Conservation (phyloP, 352 stramenopile species). For the Pythium rishiriense region DNA sequence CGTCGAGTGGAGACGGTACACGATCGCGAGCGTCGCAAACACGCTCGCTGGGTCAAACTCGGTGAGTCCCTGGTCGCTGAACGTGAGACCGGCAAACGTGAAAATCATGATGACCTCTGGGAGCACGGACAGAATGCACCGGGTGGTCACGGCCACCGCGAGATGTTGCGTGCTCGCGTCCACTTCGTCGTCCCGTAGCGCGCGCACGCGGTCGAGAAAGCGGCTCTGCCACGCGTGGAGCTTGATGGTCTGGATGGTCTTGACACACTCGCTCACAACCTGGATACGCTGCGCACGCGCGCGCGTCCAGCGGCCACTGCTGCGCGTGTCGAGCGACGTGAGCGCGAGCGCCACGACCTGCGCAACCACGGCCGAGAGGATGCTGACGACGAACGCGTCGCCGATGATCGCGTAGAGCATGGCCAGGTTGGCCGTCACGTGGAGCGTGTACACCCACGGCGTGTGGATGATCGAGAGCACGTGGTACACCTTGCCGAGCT, state of each 20-base stretch:
- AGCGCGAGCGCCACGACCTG: constrained; percentile 21
- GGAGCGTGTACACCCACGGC: constrained; percentile 18
- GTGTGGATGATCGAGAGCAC: constrained; percentile 23
- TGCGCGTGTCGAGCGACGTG: constrained; percentile 13
- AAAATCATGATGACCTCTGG: constrained; percentile 29
- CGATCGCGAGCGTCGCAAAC: constrained; percentile 26
- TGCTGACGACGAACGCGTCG: constrained; percentile 25
- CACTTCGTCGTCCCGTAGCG: constrained; percentile 14
- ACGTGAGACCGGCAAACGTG: constrained; percentile 25
- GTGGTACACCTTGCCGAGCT: constrained; percentile 28
- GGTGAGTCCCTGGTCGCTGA: constrained; percentile 12
- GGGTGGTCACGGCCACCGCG: constrained; percentile 14
- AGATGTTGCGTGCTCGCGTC: constrained; percentile 15
- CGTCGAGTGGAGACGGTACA: constrained; percentile 23
- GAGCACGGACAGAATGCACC: constrained; percentile 19
- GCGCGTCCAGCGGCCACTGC: constrained; percentile 11
- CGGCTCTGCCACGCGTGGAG: constrained; percentile 26
- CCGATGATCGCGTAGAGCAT: constrained; percentile 27
- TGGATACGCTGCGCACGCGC: constrained; percentile 19
- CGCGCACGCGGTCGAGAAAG: constrained; percentile 14
- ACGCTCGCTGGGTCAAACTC: constrained; percentile 26
- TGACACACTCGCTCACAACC: constrained; percentile 27
- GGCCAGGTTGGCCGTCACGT: constrained; percentile 15
- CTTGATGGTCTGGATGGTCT: constrained; percentile 33
- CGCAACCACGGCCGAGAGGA: constrained; percentile 18